A percentile compares a stretch with the other conserved stretches of the same genome.
Conservation (phyloP, 1,284 basidiomycete genomes). For the Moesziomyces aphidis region DNA sequence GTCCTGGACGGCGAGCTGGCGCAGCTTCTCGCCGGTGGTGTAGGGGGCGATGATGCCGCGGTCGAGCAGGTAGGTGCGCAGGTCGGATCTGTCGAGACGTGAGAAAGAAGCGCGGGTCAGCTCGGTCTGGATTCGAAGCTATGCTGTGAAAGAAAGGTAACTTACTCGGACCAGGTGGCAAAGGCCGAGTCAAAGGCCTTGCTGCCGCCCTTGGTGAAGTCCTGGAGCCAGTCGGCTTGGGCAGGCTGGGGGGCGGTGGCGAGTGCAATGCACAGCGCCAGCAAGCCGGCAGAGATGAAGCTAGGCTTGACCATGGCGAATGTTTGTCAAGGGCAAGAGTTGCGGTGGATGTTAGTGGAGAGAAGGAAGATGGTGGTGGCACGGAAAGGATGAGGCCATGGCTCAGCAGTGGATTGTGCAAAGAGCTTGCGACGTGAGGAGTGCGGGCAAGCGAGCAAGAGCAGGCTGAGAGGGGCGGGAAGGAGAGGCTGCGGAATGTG, state of each 20-base stretch:
- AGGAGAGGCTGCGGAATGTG: neutral
- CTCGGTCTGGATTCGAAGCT: neutral
- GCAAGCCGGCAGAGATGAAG: slow-evolving; percentile 59
- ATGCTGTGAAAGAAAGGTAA: neutral
- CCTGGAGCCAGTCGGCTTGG: slow-evolving; percentile 55
- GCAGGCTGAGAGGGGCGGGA: too few relatives aligned
- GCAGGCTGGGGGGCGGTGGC: slow-evolving; percentile 50
- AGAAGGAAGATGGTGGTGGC: slow-evolving; percentile 3
- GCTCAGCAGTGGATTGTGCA: too few relatives aligned
- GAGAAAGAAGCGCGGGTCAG: neutral
- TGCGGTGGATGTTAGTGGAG: neutral
- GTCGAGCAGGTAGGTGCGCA: slow-evolving; percentile 65
- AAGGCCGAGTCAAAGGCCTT: slow-evolving; percentile 63
- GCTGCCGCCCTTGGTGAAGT: slow-evolving; percentile 53
- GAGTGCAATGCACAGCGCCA: slow-evolving; percentile 57
- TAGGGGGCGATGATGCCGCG: slow-evolving; percentile 64
- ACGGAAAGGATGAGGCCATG: neutral
- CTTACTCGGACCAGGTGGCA: slow-evolving; percentile 62
- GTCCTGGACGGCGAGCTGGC: slow-evolving; percentile 61
- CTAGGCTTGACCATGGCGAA: slow-evolving; percentile 54
- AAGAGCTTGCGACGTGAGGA: too few relatives aligned
- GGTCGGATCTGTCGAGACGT: slow-evolving; percentile 30
- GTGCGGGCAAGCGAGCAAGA: too few relatives aligned
- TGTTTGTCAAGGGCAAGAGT: neutral
- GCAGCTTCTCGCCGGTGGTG: slow-evolving; percentile 61